Base-by-base conservation (phyloP, 805 yeast species). In the Vanderwaltozyma polyspora region DNA sequence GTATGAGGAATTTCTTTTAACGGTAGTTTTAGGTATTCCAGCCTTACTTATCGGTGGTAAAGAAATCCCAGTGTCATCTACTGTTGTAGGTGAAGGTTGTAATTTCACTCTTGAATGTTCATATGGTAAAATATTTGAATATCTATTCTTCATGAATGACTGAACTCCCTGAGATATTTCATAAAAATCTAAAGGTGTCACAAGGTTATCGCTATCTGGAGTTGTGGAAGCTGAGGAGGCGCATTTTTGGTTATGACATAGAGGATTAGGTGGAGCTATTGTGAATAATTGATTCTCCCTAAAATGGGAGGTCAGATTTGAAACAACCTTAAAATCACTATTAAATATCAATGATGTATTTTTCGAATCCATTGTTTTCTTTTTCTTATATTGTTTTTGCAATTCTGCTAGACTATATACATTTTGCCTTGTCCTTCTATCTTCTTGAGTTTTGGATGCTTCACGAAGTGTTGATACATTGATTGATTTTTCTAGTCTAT, bases 101-200 rank as follows among this genome's bases (percentile, higher is more conserved):
- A 59, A 36, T 32, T 52, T 73, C 15, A 87, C 95, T 37, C 95
- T 66, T 11, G 93, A 72, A 49, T 83, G 89, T 49, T 82, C 93
- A 56, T 74, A 86, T 5, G 94, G 86, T 45, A 81, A 72, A 31
- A 86, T 82, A 55, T 87, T 91, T 43, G 82, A 77, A 63, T 86
- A 86, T 42, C 96, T 62, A 56, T 86, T 85, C 52, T 85, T 85
- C 35, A 70, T 60, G 26, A 87, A 85, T 16, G 75, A 70, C 52
- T 81, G 89, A 26, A 85, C 74, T 1, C 94, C 95, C 13, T 79
- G 68, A 16, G 79, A 68, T 29, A 82, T 68, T 32, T 48, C 52
- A 32, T 57, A 57, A 33, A 44, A 40, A 35, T 52, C 52, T 42
- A 51, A 41, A 7, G 59, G 60, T 3, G 60, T 55, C 25, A 46